Conservation (phyloP, 306 rosid species). For the Citrullus amarus region DNA sequence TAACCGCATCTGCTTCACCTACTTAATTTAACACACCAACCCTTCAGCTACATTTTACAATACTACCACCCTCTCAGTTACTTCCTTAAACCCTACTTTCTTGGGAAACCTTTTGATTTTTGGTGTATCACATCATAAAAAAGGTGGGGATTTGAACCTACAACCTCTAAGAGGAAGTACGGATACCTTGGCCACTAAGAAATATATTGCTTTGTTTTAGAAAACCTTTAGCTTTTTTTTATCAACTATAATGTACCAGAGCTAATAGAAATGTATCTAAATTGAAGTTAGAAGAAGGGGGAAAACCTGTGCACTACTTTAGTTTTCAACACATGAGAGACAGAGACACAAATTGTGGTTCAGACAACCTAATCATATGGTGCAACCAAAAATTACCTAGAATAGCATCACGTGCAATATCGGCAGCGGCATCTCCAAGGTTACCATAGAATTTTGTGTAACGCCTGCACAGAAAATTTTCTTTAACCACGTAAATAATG, state of each 20-base stretch:
- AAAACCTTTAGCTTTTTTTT: neutral
- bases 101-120: neutral
- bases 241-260: neutral
- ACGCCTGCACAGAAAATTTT: constrained; percentile 49
- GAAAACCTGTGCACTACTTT: neutral
- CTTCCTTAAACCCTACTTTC: neutral
- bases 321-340: neutral
- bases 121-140: neutral
- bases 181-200: neutral
- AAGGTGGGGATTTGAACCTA: neutral
- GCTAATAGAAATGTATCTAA: neutral
- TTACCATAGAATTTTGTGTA: constrained; percentile 80
- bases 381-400: constrained; percentile 36
- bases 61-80: neutral
- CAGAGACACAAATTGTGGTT: neutral
- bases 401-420: constrained; percentile 83
- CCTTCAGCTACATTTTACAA: neutral
- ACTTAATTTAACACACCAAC: neutral
- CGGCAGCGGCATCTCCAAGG: constrained; percentile 68
- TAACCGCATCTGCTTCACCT: neutral
- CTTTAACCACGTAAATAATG: constrained; percentile 11
- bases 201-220: too few relatives aligned
- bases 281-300: constrained; percentile 5
- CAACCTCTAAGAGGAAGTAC: neutral
- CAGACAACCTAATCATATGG: neutral